A percentile compares a stretch with the other conserved stretches of the same genome.
phyloP scores from a whole-genome alignment of 1,284 basidiomycete genomes.

The Cutaneotrichosporon sp. region DNA sequence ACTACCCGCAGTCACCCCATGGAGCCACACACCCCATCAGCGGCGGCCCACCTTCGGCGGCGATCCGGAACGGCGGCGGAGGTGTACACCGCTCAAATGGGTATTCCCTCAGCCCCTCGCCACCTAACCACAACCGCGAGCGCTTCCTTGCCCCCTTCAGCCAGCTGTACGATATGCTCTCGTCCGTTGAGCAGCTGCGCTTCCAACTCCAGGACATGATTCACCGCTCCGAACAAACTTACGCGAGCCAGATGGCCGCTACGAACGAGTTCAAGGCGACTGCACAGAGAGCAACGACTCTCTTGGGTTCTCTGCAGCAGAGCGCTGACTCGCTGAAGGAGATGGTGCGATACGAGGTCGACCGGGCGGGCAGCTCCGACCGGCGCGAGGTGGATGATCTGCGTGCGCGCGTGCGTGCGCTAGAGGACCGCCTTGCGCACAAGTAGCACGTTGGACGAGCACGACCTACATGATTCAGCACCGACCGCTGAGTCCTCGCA shows the following conservation, averaged over 20 bases:
- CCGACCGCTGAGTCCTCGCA: no score
- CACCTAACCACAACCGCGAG: constrained; percentile 20
- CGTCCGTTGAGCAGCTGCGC: constrained; percentile 28
- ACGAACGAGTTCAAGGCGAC: constrained; percentile 41
- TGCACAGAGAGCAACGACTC: constrained; percentile 26
- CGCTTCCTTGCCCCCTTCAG: constrained; percentile 32
- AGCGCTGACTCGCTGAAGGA: constrained; percentile 42
- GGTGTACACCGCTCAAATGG: constrained; percentile 18
- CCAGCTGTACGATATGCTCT: constrained; percentile 37
- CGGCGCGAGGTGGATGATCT: constrained; percentile 18
- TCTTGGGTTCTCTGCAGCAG: constrained; percentile 35
- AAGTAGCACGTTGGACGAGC: no score
- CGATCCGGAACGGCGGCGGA: constrained; percentile 8
- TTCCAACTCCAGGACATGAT: constrained; percentile 33
- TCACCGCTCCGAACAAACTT: constrained; percentile 30
- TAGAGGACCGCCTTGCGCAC: constrained; percentile 16
- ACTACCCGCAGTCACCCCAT: constrained; percentile 17
- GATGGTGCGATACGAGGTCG: constrained; percentile 45
- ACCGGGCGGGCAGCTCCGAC: constrained; percentile 20
- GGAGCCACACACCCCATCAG: not conserved
- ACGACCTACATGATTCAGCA: no score
- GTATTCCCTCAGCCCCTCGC: constrained; percentile 20
- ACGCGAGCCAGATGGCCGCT: constrained; percentile 24
- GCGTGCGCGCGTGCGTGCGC: constrained; percentile 14
- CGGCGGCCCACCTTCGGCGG: not conserved